phyloP scores from a whole-genome alignment of 768 basidiomycete species.

The Lactarius psammicola region DNA sequence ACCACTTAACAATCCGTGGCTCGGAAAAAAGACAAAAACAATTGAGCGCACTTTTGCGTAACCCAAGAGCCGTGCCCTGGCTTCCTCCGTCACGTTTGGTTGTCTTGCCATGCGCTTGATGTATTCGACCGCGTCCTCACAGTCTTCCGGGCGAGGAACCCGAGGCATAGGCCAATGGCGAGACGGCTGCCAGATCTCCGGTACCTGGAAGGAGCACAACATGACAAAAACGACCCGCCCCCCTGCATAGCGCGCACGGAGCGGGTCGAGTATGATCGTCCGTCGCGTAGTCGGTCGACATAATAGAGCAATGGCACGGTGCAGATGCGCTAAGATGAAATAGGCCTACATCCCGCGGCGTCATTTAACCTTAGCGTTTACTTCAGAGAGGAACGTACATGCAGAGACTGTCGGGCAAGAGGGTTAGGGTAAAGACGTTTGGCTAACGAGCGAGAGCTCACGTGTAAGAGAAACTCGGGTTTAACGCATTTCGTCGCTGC shows the following conservation, averaged over 20 bases:
- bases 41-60: conserved; percentile 34
- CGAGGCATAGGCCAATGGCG: conserved; percentile 69
- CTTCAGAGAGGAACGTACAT: conserved; percentile 47
- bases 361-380: neutral
- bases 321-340: conserved; percentile 76
- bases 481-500: conserved; percentile 76
- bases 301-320: conserved; percentile 72
- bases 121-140: conserved; percentile 33
- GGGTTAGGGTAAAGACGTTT: neutral
- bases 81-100: conserved; percentile 36
- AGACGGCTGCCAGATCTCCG: conserved; percentile 71
- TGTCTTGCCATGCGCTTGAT: conserved; percentile 35
- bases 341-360: conserved; percentile 58
- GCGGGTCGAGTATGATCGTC: conserved; percentile 69
- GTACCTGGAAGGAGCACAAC: conserved; percentile 79
- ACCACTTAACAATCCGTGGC: neutral
- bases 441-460: conserved; percentile 39
- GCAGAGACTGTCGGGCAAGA: conserved; percentile 51
- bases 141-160: conserved; percentile 53
- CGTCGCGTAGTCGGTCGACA: conserved; percentile 73
- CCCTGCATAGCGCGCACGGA: conserved; percentile 45
- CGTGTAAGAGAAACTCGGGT: conserved; percentile 65
- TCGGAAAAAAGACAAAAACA: too few species aligned
- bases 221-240: conserved; percentile 59
- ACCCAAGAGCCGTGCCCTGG: conserved; percentile 37